Base-by-base conservation (phyloP, 2,329 filamentous ascomycete genomes). In the Dactylella cylindrospora region DNA sequence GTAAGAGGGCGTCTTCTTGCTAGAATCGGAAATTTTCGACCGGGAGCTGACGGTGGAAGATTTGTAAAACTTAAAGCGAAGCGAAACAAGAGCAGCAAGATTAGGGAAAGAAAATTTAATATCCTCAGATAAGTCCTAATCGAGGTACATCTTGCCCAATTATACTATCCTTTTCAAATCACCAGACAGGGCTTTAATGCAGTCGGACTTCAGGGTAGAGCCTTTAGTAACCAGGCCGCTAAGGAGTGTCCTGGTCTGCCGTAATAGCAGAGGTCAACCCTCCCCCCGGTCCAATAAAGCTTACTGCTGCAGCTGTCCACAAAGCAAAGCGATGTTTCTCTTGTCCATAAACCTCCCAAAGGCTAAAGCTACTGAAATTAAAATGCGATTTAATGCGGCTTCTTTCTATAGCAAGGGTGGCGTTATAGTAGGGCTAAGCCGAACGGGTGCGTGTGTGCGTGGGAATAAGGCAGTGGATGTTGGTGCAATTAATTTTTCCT, bases 401-500 rank as follows among this genome's bases (percentile, higher is more conserved):
- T 53, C 33, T 33, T 36, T 20, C 46, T 60, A 60, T 57, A 35
- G 44, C 36, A 43, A 57, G 17, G 43, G 38, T 44, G 38, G 53
- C 53, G 53, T 44, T 32, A 38, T 13, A 38, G 39, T 50, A 39
- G 52, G 45, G 51, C 41, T 43, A n/a, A n/a, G n/a, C 38, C 45
- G 35, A 15, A 13, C 15, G 36, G 43, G 29, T 2, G 40, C 31
- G 32, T 57, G 53, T 50, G 53, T n/a, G n/a, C n/a, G n/a, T n/a
- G n/a, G n/a, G n/a, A n/a, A 45, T 59, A 44, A 45, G 44, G 26
- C 31, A 38, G 43, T 45, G 43, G 36, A 32, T 33, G 31, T 35
- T 40, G 53, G 33, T 59, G 53, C 44, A 49, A 47, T 53, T 61
- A 31, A 47, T 47, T 61, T 61, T 52, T 52, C 38, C 35, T 19